These are phyloP conservation scores for Monascus ruber DNA, from an alignment of 2,329 filamentous ascomycete species.

Conservation along the genomic window DNA sequence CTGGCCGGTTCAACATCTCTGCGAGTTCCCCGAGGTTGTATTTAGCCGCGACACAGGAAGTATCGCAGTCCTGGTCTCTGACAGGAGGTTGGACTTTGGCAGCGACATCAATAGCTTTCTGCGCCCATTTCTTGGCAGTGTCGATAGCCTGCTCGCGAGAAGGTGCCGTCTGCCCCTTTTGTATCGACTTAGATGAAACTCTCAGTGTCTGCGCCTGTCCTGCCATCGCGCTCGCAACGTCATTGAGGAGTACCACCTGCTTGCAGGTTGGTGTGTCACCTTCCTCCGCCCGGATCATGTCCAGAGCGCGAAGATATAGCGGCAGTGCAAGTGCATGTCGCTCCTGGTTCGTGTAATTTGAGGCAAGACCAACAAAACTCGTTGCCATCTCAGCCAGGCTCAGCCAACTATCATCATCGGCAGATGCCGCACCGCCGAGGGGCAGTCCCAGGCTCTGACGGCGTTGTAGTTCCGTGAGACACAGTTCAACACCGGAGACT, in stretches of 20 bases:
- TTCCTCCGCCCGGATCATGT: conserved; percentile 45
- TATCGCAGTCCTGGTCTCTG: conserved; percentile 67
- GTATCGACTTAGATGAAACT: conserved; percentile 13
- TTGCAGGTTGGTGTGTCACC: conserved; percentile 52
- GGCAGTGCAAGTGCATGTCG: conserved; percentile 74
- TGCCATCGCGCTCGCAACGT: conserved; percentile 39
- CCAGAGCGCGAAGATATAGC: conserved; percentile 73
- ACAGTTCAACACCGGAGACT: conserved; percentile 70
- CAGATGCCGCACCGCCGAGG: conserved; percentile 48
- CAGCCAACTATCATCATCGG: conserved; percentile 25
- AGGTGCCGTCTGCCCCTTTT: conserved; percentile 26
- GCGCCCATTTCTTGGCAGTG: conserved; percentile 66
- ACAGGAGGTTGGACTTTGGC: conserved; percentile 53
- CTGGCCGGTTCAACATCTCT: conserved; percentile 56
- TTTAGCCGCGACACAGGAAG: conserved; percentile 71
- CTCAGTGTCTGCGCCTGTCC: conserved; percentile 19
- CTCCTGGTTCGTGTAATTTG: conserved; percentile 61
- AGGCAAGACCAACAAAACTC: conserved; percentile 50
- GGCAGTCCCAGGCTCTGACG: conserved; percentile 57
- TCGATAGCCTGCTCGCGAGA: conserved; percentile 53
- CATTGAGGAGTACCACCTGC: conserved; percentile 60
- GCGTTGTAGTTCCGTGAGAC: conserved; percentile 61
- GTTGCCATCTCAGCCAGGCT: conserved; percentile 27
- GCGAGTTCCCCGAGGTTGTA: conserved; percentile 80
- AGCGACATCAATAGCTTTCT: conserved; percentile 60